These are phyloP conservation scores for Candida quercuum DNA, from an alignment of 805 yeast genomes.

Conservation along the genomic window DNA sequence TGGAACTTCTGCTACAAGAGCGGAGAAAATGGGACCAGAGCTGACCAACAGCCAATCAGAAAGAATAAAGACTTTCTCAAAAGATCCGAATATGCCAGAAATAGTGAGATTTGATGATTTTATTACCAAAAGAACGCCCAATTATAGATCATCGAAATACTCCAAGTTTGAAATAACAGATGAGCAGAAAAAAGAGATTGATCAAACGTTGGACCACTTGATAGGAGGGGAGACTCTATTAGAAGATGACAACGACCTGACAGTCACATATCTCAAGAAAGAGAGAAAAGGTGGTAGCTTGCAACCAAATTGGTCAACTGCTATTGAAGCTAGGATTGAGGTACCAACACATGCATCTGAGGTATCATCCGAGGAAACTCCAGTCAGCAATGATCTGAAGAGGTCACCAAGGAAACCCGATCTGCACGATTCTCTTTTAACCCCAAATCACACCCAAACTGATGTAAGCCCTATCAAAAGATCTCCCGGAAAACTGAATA, in stretches of 20 bases:
- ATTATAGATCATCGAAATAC: conserved; percentile 6
- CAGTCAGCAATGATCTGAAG: conserved; percentile 1
- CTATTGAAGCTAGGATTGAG: conserved; percentile 8
- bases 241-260: not conserved
- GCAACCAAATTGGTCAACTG: conserved; percentile 4
- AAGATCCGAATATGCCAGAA: conserved; percentile 11
- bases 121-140: conserved; percentile 7
- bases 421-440: not conserved
- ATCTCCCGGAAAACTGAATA: conserved; percentile 16
- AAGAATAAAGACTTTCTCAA: not conserved
- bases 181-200: conserved; percentile 16
- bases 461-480: conserved; percentile 10
- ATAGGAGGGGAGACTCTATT: conserved; percentile 7
- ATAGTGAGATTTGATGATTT: conserved; percentile 23
- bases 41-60: not conserved
- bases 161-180: conserved; percentile 18
- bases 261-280: not conserved
- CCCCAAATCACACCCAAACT: not conserved
- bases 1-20: too few relatives aligned
- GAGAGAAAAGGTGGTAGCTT: conserved; percentile 9
- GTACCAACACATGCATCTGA: conserved; percentile 3
- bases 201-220: conserved; percentile 10
- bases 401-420: conserved; percentile 11
- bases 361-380: not conserved
- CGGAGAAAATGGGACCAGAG: too few relatives aligned